Evolutionary conservation across 2,329 filamentous ascomycete genomes (phyloP), one percentile per base, ranked within the genome.

Genomic region (Neonectria punicea): DNA sequence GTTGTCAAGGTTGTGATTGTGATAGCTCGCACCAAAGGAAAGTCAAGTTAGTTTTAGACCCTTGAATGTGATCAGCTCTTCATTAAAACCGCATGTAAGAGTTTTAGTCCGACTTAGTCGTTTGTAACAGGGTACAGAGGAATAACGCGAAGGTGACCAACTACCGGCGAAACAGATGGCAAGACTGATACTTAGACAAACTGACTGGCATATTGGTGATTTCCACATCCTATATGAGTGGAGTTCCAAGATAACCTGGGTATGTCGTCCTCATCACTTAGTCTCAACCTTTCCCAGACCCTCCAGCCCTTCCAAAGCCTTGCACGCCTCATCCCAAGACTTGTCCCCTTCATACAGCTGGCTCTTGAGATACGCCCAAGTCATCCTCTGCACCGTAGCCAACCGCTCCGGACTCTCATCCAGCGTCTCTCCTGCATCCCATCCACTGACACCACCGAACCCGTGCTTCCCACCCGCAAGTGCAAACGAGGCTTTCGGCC

Each of bases 1-100:
- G 76, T 78, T 2, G 66, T 82, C 9, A 78, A 72, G 53, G 80
- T 78, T 1, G 74, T 74, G 1, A 75, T 82, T 41, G 75, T 82
- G 1, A 75, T 81, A 13, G 79, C 75, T 11, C 68, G 65, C 10
- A 67, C 67, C 11, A 71, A 71, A 51, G 49, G 18, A 1, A 58
- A 50, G 18, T 36, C 53, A 6, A 57, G 30, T 5, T 59, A 54
- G n/a, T 10, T 5, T 5, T 36, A 5, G 13, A 36, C 25, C 2
- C 5, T 3, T 6, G 25, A 25, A 25, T 25, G 5, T 25, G 5
- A 25, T 3, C 22, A 25, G 5, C 25, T 25, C 6, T 6, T 25
- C 25, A 25, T 3, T 5, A 4, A 25, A 25, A 25, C 22, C 22
- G 22, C 25, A 25, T 25, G 25, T 25, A 6, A 25, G 5, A 4